Base-by-base conservation (phyloP, 495 filamentous ascomycete species). In the Penicillium herquei region DNA sequence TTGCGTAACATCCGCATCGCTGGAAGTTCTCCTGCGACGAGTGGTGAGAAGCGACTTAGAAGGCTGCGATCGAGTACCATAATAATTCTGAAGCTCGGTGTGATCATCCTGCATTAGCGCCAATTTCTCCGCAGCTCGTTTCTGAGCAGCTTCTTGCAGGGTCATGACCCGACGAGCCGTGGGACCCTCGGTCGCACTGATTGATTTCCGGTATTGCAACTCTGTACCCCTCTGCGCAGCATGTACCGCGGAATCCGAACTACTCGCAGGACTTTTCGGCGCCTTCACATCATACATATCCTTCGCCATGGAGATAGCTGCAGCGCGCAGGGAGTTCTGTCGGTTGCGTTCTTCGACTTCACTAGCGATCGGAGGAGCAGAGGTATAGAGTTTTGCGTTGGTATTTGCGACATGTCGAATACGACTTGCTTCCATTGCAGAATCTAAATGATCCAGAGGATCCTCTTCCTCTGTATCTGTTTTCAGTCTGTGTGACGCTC, bases 291-390 rank as follows among this genome's bases (percentile, higher is more conserved):
- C 81, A 69, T 91, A 95, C 87, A 96, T 91, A 54, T 87, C 80
- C 68, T 84, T 90, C 21, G 92, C 90, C 90, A 96, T 96, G 4
- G 86, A 88, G 1, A 96, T 70, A 4, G 92, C 88, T 14, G 91
- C 91, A 16, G 91, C 90, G 55, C 84, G 88, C 0, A 96, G 71
- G 6, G 85, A 84, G 64, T 89, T 86, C 34, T 82, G 77, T 49
- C 79, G 83, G 41, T 82, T 85, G 67, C 85, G 77, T 57, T 95
- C 92, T 35, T 95, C 87, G 0, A 84, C 64, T 63, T 95, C 90
- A 7, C 77, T 71, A 33, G 82, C 74, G 6, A 94, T 83, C 0
- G 87, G 89, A 11, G 91, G 91, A 44, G 84, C 73, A 3, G 88
- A 85, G 1, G 87, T 91, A 59, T 85, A 93, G 78, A 96, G 85